Percentiles rank a stretch among this genome's conserved stretches.
phyloP scores from a whole-genome alignment of 1,139 yeast species.

The Lodderomyces oxycetoniae region DNA sequence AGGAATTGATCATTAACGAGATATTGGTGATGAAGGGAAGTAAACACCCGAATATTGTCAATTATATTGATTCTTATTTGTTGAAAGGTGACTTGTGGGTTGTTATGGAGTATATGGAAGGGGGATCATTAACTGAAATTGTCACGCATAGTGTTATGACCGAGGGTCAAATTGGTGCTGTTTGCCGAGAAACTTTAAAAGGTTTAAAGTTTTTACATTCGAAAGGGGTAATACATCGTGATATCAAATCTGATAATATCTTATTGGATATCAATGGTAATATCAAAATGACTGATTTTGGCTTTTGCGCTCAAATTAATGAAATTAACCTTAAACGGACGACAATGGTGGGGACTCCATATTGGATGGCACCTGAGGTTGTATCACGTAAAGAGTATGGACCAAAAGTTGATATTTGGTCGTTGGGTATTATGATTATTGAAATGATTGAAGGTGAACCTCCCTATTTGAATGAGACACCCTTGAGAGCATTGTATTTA shows the following conservation, averaged over 20 bases:
- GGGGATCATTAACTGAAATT: conserved; percentile 93
- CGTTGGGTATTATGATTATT: conserved; percentile 93
- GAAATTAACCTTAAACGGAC: conserved; percentile 83
- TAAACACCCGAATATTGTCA: conserved; percentile 86
- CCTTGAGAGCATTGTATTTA: conserved; percentile 82
- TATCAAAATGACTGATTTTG: conserved; percentile 85
- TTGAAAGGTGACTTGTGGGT: conserved; percentile 84
- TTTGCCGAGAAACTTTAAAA: conserved; percentile 81
- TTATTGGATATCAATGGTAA: conserved; percentile 78
- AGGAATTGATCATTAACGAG: conserved; percentile 89
- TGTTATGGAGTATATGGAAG: conserved; percentile 97
- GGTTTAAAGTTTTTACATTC: conserved; percentile 87
- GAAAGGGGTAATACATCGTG: conserved; percentile 94
- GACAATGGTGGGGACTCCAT: conserved; percentile 99
- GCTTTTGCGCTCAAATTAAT: conserved; percentile 93
- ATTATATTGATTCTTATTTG: conserved; percentile 81
- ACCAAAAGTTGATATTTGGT: conserved; percentile 97
- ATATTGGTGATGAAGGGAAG: conserved; percentile 91
- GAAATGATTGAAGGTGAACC: conserved; percentile 99
- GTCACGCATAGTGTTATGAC: conserved; percentile 94
- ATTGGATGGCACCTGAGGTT: conserved; percentile 99
- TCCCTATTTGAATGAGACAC: conserved; percentile 93
- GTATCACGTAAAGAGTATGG: conserved; percentile 93
- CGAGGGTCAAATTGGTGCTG: conserved; percentile 97
- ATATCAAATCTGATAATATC: conserved; percentile 91